These are phyloP conservation scores for Mangifera indica DNA, from an alignment of 345 rosid genomes.

Conservation along the genomic window DNA sequence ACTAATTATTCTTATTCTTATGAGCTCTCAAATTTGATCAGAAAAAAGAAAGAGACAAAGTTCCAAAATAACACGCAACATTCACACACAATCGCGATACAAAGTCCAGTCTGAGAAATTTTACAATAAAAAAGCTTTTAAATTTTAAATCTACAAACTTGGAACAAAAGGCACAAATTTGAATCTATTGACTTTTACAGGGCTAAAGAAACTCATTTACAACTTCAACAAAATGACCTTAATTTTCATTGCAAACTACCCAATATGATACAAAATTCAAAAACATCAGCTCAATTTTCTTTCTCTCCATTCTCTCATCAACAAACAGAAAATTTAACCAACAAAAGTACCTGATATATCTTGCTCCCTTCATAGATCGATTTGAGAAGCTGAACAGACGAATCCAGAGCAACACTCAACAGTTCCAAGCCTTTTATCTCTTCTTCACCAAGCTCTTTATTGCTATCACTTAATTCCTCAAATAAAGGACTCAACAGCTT, in stretches of 20 bases:
- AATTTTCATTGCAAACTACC: background rate
- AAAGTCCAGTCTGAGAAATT: background rate
- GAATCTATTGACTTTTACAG: background rate
- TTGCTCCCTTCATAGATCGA: conserved; percentile 73
- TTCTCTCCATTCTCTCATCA: conserved; percentile 19
- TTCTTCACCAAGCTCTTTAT: conserved; percentile 40
- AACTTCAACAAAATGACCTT: background rate
- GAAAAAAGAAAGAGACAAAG: background rate
- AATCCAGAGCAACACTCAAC: conserved; percentile 55
- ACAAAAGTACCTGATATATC: conserved; percentile 59
- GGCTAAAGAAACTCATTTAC: background rate
- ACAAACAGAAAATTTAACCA: conserved; percentile 22
- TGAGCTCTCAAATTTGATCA: background rate
- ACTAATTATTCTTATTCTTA: background rate
- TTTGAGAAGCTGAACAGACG: conserved; percentile 58
- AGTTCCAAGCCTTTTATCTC: conserved; percentile 50
- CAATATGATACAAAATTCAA: background rate
- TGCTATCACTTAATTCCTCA: conserved; percentile 69
- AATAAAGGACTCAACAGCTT: conserved; percentile 93
- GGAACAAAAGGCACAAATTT: too few species aligned
- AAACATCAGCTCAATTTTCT: background rate
- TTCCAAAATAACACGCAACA: background rate
- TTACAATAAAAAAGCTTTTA: background rate
- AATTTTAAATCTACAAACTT: background rate
- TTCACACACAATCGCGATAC: background rate